Conservation (phyloP, 2,329 filamentous ascomycete species). For the Claviceps citrina region DNA sequence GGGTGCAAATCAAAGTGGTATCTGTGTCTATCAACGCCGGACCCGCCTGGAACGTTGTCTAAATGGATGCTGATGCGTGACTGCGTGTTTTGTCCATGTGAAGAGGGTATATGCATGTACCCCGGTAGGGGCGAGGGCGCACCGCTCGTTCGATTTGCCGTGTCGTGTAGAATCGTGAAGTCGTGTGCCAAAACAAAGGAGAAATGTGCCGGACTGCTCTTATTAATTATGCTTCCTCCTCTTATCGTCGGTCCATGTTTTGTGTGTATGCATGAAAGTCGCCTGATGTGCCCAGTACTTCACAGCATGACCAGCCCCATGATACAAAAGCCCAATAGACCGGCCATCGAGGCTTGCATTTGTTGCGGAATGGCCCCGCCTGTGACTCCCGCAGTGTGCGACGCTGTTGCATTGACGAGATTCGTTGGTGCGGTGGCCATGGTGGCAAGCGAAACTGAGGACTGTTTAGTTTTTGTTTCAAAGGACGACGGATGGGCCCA, state of each 20-base stretch:
- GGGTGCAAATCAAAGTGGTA: constrained; percentile 10
- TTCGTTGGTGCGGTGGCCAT: constrained; percentile 6
- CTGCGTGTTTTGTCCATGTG: not conserved
- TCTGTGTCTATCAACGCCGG: constrained; percentile 11
- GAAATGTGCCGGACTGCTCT: not conserved
- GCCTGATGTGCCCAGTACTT: not conserved
- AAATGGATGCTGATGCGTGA: constrained; percentile 4
- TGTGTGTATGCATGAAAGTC: constrained; percentile 1
- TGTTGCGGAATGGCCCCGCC: constrained; percentile 19
- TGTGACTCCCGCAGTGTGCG: constrained; percentile 14
- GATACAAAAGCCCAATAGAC: constrained; percentile 23
- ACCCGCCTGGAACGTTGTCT: constrained; percentile 11
- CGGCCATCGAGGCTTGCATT: constrained; percentile 20
- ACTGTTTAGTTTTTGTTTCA: constrained; percentile 3
- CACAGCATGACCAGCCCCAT: constrained; percentile 22
- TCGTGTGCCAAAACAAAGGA: constrained; percentile 6
- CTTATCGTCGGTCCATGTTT: not conserved
- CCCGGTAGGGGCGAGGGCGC: not conserved
- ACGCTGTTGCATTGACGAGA: constrained; percentile 14
- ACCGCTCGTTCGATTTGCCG: constrained; percentile 3
- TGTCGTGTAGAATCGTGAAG: constrained; percentile 5
- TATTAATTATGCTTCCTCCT: not conserved
- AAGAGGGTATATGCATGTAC: not conserved
- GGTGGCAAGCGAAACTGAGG: constrained; percentile 4
- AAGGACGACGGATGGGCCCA: no score